Percentiles rank a stretch among this genome's conserved stretches.
These are phyloP conservation scores for Salix udensis DNA, from an alignment of 345 rosid genomes.

Conservation along the genomic window DNA sequence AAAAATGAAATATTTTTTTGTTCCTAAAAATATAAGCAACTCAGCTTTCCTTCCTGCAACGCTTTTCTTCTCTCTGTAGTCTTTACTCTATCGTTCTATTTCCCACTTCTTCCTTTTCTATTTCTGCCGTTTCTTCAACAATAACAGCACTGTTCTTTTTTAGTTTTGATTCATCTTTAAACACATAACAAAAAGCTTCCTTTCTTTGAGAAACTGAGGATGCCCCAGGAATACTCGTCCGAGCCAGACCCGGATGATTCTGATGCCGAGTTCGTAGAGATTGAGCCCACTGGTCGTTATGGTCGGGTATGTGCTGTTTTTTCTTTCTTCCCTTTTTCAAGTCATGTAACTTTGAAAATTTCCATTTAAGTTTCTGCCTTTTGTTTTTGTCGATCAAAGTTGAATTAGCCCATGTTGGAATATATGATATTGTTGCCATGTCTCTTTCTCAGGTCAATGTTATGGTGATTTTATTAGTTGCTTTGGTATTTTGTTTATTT, in stretches of 20 bases:
- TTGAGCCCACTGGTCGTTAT: conserved; percentile 33
- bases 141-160: neutral
- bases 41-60: neutral
- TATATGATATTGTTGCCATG: neutral
- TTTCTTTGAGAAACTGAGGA: conserved; percentile 24
- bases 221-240: conserved; percentile 52
- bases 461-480: neutral
- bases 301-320: conserved; percentile 24
- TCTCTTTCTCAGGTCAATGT: neutral
- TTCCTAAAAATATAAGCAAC: neutral
- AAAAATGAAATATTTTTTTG: too few species aligned
- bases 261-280: conserved; percentile 38
- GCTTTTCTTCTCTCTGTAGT: neutral
- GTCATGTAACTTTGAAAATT: neutral
- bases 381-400: neutral
- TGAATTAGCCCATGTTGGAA: neutral
- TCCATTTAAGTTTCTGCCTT: neutral
- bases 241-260: conserved; percentile 61
- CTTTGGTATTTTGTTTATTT: conserved; percentile 9
- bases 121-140: neutral
- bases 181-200: neutral
- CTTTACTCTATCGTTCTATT: neutral
- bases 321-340: neutral
- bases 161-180: neutral
- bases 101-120: neutral